Base-by-base conservation (phyloP, 2,329 filamentous ascomycete species). In the Tympanopsis confertula region DNA sequence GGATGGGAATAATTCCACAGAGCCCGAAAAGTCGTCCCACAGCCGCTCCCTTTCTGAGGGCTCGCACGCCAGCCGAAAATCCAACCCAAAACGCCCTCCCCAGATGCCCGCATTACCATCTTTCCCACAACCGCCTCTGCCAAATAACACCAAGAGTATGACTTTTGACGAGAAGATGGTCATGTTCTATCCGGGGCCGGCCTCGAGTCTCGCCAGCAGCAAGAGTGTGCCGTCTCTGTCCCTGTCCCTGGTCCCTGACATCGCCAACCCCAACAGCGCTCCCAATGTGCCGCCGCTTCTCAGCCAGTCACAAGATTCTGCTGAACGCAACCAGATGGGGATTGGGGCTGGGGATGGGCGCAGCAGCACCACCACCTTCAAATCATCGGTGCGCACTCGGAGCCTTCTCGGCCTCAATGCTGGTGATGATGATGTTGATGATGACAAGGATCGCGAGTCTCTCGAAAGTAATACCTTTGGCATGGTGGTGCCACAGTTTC, bases 81-180 rank as follows among this genome's bases (percentile, higher is more conserved):
- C 66, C 2, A 50, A 55, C 13, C 53, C 66, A 7, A 65, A 63
- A 28, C 69, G 61, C 43, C 67, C 67, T 13, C 66, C 59, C 4
- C 54, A 63, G 36, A 57, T 74, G n/a, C 68, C 70, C 5, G 66
- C 69, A 17, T 58, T 73, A n/a, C 68, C 68, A 45, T 4, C 47
- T 44, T 19, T 47, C 71, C 2, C 61, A 58, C 36, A 67, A 56
- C 40, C 57, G 61, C 57, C 69, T 14, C 56, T 62, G 4, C 65
- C 69, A 3, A 74, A 72, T 41, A 54, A 70, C 42, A 72, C 68
- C 3, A 67, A 65, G 51, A 74, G 68, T 48, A 75, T 74, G 71
- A 72, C 68, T 0, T 65, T 72, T 42, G 59, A 74, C 37, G 71
- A 75, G 46, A 75, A 74, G 49, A 69, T 75, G 56, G 55, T 60